Evolutionary conservation across 192 early-diverging fungal species (phyloP), one percentile per base, ranked within the genome.

Genomic region (Allomyces macrogynus): DNA sequence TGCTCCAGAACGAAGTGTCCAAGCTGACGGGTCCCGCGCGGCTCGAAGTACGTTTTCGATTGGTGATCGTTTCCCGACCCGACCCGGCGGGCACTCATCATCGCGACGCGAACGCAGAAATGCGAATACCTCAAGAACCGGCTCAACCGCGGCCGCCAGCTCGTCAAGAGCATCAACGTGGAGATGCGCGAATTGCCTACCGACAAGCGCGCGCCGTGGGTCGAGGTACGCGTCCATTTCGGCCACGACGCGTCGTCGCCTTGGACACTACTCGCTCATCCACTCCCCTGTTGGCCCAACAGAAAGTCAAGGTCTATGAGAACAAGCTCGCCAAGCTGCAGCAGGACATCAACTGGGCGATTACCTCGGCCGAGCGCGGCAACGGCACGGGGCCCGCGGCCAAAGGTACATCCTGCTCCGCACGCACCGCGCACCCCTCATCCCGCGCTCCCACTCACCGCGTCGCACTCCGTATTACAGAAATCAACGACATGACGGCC

Each of bases 281-380:
- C 40, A 23, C 8, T 1, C 11, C 5, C 65, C 4, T 14, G 0
- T 20, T 3, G 4, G 32, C 32, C 7, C 7, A 40, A 24, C 57
- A 70, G 12, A 77, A 76, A 67, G 77, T 76, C 18, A 72, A 72
- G 64, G 63, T 63, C 14, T 79, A 81, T 63, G 79, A 81, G 43
- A 63, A 62, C 10, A 43, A 66, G 44, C 70, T 83, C 61, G 70
- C 23, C 26, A 71, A 81, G 70, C 68, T 83, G 23, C n/a, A 64
- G 63, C 78, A 83, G 67, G 81, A 83, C 65, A 69, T 80, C 0
- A 77, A 81, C 57, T 83, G 78, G 78, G 78, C 81, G 8, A 79
- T 81, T 66, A 80, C 73, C 23, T 77, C 70, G 23, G 77, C 70
- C 44, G 72, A 75, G 62, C 62, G 72, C 22, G 80, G 80, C 49